Base-by-base conservation (phyloP, 2,329 filamentous ascomycete species). In the Rhynchosporium graminicola region DNA sequence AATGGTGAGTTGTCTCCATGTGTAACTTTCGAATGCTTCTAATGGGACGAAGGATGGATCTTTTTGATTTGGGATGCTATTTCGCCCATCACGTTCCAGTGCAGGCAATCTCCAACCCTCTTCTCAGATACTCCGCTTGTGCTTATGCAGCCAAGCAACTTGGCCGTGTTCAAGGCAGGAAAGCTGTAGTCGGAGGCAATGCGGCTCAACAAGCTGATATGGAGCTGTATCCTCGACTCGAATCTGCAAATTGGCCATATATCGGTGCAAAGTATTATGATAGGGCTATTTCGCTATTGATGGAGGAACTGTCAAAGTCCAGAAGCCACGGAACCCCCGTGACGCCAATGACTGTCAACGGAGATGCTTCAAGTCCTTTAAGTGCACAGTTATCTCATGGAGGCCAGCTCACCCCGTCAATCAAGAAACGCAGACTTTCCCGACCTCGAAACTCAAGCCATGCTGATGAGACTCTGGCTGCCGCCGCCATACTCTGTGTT, bases 401-500 rank as follows among this genome's bases (percentile, higher is more conserved):
- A 56, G 43, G 43, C 13, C 58, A 64, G 12, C 63, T 70, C 70
- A 61, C 71, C 68, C 65, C 65, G 42, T 61, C 42, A 28, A 64
- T 68, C 42, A 78, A 78, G 55, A 76, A 80, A 62, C 78, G 77
- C 38, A 76, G 80, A 26, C 69, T 72, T 64, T 78, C 73, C 68
- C 81, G 73, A 69, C 77, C 70, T 71, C 45, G 65, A 61, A 64
- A 76, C 42, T 69, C 77, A 42, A 78, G 78, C 55, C 80, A 80
- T 65, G 77, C 80, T 3, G 85, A 88, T 66, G 85, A 89, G 62
- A 78, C 88, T 3, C 77, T 88, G 28, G 85, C 86, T 8, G 85
- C 87, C 2, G 86, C 86, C 2, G 85, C 86, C 0, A 88, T 89
- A 13, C 74, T 90, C 1, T 88, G 85, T 63, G 83, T 87, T 0